phyloP scores from a whole-genome alignment of 2,329 filamentous ascomycete species.

The Orbilia quercus region DNA sequence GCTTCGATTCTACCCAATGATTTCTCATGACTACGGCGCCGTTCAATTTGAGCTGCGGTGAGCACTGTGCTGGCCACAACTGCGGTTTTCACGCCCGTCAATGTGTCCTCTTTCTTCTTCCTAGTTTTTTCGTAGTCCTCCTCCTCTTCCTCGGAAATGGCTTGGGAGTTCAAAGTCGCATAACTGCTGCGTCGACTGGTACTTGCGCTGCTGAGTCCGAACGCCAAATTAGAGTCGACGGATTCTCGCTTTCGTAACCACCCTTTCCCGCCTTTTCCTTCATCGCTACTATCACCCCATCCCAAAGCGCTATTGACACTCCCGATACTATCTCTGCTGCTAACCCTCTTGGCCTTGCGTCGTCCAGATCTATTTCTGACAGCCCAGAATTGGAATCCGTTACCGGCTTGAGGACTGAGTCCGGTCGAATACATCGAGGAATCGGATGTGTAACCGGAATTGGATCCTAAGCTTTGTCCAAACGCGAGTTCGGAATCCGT shows the following conservation, averaged over 20 bases:
- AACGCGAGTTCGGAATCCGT: conserved; percentile 48
- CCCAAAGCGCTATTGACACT: conserved; percentile 50
- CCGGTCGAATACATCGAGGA: conserved; percentile 50
- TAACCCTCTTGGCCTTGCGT: conserved; percentile 42
- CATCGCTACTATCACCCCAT: conserved; percentile 44
- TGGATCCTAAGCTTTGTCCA: conserved; percentile 35
- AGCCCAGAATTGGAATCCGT: conserved; percentile 48
- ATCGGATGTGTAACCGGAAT: conserved; percentile 52
- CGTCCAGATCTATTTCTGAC: conserved; percentile 36
- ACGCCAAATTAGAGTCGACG: conserved; percentile 48
- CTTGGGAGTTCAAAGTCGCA: conserved; percentile 28
- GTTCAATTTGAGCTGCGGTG: conserved; percentile 30
- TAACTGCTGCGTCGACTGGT: conserved; percentile 46
- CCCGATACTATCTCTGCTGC: conserved; percentile 50
- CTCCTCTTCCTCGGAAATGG: conserved; percentile 35
- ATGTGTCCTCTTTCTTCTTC: conserved; percentile 16
- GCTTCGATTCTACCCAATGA: conserved; percentile 34
- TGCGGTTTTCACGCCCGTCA: conserved; percentile 18
- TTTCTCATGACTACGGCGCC: conserved; percentile 29
- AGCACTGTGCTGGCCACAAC: conserved; percentile 12
- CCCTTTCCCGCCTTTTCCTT: conserved; percentile 13
- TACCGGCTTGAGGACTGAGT: conserved; percentile 31
- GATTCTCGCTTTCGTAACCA: conserved; percentile 40
- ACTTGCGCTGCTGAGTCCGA: conserved; percentile 40
- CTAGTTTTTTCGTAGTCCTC: conserved; percentile 25